Evolutionary conservation across 192 early-diverging fungal genomes (phyloP).

Genomic region (Coemansia sp.): DNA sequence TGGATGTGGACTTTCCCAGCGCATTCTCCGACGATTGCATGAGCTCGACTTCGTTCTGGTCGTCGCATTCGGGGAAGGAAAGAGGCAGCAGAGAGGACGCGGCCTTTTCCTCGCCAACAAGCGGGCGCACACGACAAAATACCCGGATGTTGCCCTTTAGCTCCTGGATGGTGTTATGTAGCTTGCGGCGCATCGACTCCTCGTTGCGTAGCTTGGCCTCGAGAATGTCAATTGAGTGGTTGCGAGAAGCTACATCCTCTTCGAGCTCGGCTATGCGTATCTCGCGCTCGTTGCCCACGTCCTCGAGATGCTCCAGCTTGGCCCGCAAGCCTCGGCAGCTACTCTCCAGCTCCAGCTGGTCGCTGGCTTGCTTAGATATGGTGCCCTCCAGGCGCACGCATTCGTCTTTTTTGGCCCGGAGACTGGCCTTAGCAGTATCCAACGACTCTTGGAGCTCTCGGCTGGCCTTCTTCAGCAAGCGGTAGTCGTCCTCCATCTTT

Average conservation of each 20-base stretch:
- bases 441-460: constrained; percentile 30
- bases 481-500: constrained; percentile 45
- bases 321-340: constrained; percentile 31
- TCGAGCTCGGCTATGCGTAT: constrained; percentile 53
- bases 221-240: constrained; percentile 49
- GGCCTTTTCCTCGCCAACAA: constrained; percentile 41
- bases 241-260: constrained; percentile 37
- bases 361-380: constrained; percentile 41
- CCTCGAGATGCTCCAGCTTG: constrained; percentile 42
- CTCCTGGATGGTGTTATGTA: constrained; percentile 94
- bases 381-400: constrained; percentile 34
- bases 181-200: constrained; percentile 73
- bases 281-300: constrained; percentile 43
- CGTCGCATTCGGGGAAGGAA: constrained; percentile 55
- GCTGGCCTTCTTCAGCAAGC: constrained; percentile 40
- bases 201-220: constrained; percentile 67
- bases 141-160: constrained; percentile 97
- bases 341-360: constrained; percentile 46
- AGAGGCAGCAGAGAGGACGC: constrained; percentile 37
- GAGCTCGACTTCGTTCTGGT: constrained; percentile 75
- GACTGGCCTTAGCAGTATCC: constrained; percentile 22
- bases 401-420: constrained; percentile 34
- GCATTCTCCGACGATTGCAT: constrained; percentile 56
- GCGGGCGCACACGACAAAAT: constrained; percentile 91
- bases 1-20: constrained; percentile 57